phyloP scores from a whole-genome alignment of 169 alveolate genomes.

The Babesia bigemina region DNA sequence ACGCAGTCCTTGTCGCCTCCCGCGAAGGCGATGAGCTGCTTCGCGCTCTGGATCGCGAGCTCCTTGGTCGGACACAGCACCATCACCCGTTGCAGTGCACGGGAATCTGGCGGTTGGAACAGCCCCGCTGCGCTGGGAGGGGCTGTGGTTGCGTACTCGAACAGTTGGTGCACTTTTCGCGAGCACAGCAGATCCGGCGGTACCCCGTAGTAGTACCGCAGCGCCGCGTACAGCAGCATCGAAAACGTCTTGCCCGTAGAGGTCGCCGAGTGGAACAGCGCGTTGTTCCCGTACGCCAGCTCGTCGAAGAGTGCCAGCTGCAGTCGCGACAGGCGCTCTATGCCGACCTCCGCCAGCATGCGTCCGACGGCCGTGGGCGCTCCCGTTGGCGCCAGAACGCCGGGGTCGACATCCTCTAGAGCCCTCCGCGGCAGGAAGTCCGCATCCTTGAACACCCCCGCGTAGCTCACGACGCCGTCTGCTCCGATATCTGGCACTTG shows the following conservation, averaged over 20 bases:
- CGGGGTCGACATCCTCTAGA: slow-evolving; percentile 7
- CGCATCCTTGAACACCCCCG: slow-evolving; percentile 31
- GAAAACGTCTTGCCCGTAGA: slow-evolving; percentile 68
- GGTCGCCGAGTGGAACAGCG: slow-evolving; percentile 55
- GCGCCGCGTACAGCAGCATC: slow-evolving; percentile 52
- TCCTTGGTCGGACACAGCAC: slow-evolving; percentile 68
- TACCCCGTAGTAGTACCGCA: slow-evolving; percentile 41
- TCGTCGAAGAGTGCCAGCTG: slow-evolving; percentile 54
- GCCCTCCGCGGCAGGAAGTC: slow-evolving; percentile 25
- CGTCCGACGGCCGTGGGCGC: slow-evolving; percentile 23
- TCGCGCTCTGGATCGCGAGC: slow-evolving; percentile 57
- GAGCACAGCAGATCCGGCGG: slow-evolving; percentile 16
- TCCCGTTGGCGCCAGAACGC: slow-evolving; percentile 11
- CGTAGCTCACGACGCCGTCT: slow-evolving; percentile 25
- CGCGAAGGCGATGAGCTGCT: slow-evolving; percentile 49
- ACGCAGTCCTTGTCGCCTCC: slow-evolving; percentile 34
- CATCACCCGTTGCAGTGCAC: slow-evolving; percentile 28
- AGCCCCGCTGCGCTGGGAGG: neutral
- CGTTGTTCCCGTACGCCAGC: slow-evolving; percentile 55
- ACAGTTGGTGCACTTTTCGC: neutral
- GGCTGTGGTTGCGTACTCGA: neutral
- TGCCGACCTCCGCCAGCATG: slow-evolving; percentile 19
- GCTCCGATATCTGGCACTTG: slow-evolving; percentile 33
- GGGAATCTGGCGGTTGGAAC: neutral
- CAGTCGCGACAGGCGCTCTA: slow-evolving; percentile 26